phyloP scores from a whole-genome alignment of 1,284 basidiomycete species.

The Trichosporon sp. region DNA sequence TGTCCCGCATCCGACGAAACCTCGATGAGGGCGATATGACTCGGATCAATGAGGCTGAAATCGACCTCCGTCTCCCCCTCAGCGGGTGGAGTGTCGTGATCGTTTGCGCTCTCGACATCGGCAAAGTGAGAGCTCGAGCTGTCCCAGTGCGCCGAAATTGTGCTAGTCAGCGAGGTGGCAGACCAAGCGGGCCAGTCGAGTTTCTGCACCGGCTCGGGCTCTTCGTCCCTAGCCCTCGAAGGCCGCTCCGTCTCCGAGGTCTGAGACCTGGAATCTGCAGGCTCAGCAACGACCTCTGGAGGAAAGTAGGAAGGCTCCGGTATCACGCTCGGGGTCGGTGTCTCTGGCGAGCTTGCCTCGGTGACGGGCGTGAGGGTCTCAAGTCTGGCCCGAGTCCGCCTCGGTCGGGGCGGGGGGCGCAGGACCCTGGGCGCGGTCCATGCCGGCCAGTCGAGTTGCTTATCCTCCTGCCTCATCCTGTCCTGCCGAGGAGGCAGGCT shows the following conservation, averaged over 20 bases:
- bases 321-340: background rate
- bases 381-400: background rate
- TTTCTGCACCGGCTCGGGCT: background rate
- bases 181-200: conserved; percentile 3
- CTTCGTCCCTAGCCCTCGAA: background rate
- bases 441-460: background rate
- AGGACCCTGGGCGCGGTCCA: background rate
- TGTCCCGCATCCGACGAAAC: background rate
- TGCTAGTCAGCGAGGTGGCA: background rate
- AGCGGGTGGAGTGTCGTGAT: background rate
- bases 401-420: no score
- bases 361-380: background rate
- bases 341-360: background rate
- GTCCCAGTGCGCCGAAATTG: background rate
- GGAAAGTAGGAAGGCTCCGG: background rate
- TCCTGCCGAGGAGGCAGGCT: background rate
- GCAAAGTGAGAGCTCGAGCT: background rate
- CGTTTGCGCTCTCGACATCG: background rate
- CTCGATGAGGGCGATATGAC: conserved; percentile 9
- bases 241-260: background rate
- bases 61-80: background rate
- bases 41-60: conserved; percentile 4
- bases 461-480: background rate
- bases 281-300: background rate
- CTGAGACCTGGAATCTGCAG: background rate